Base-by-base conservation (phyloP, 2,329 filamentous ascomycete genomes). In the Arthroderma sp. region DNA sequence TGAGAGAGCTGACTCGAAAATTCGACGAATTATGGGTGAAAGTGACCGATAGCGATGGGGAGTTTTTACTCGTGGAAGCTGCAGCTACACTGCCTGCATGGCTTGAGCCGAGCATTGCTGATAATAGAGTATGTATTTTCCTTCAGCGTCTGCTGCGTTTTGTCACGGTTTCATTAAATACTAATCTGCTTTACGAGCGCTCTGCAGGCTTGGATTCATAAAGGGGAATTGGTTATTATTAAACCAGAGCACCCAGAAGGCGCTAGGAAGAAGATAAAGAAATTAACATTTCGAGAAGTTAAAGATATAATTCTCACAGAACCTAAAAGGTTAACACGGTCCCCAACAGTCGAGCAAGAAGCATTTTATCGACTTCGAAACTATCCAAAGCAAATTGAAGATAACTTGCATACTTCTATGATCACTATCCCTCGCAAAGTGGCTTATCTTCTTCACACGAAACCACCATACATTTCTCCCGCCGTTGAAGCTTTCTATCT, bases 11-110 rank as follows among this genome's bases (percentile, higher is more conserved):
- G 54, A 88, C 82, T 54, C 83, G 73, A 53, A 71, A 74, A 33
- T 84, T 84, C 55, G 69, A 77, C 4, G 72, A 82, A 48, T 70
- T 87, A 5, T 98, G 89, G 88, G 75, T 87, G 39, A 80, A 84
- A 40, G 74, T 94, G 3, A 80, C 77, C 48, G 91, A 98, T 61
- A 82, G 80, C 40, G 91, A 96, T 64, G 93, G 93, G 54, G 88
- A 98, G 59, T 98, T 98, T 56, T 73, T 98, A 41, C 77, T 98
- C 11, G 82, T 95, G 45, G 91, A 98, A 68, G 91, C 89, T 29
- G 89, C 93, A 29, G 87, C 85, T 53, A 80, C 82, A 9, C 69
- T 95, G 2, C 91, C 91, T 2, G 78, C 76, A 49, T 98, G 91
- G 93, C 67, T 98, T 28, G 94, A 82, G 53, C 91, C 91, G 0